Evolutionary conservation across 2,329 filamentous ascomycete genomes (phyloP), one percentile per base, ranked within the genome.

Genomic region (Paraphaeosphaeria minitans): DNA sequence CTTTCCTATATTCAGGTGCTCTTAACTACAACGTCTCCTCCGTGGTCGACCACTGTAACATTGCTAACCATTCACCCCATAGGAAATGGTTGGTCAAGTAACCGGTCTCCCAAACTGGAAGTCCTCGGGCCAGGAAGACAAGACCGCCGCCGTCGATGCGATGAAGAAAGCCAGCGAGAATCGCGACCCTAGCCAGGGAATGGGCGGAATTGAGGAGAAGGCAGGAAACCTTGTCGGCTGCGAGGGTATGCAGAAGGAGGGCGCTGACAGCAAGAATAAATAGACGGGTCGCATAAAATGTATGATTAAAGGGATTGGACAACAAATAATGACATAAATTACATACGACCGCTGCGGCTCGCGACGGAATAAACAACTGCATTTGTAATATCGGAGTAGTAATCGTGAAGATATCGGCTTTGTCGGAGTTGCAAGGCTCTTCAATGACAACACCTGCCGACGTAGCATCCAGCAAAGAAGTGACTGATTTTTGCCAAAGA

Each of bases 61-160:
- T 45, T 43, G 12, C 52, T 52, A 48, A 55, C 55, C 12, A 9
- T 31, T 21, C 46, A 10, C 22, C 2, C 12, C 16, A 33, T 56
- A 89, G 87, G 78, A 82, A 45, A 80, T 83, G 6, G 83, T 90
- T 56, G 89, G 89, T 54, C 82, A 78, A 67, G 74, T 88, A 1
- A 89, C 85, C 1, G 86, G 86, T 61, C 87, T 84, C 37, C 78
- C 85, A 39, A 80, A 85, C 8, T 91, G 88, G 89, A 85, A 84
- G 57, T 68, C 79, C 0, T 88, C 86, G 4, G 89, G 87, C 55
- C 84, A 85, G 64, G 82, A 86, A 66, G 86, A 88, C 75, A 89
- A 89, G 74, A 79, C 83, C 35, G 83, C 84, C 54, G 89, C 85
- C 10, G 78, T 88, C 49, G 82, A 85, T 37, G 77, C 82, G 1